Evolutionary conservation across 371 early-diverging fungal genomes (phyloP).

Genomic region (Rozella allomycis): DNA sequence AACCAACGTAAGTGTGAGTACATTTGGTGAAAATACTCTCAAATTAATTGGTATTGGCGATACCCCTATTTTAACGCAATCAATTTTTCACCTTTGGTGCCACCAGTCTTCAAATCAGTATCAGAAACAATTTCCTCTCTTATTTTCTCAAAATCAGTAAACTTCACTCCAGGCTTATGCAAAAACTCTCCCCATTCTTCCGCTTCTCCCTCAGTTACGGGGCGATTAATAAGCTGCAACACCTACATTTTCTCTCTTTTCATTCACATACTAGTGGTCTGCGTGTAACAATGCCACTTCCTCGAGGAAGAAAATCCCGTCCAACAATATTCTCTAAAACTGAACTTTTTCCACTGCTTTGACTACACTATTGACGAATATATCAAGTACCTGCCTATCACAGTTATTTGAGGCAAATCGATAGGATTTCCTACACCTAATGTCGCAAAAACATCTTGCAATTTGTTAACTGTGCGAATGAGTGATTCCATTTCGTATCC

Average conservation of each 20-base stretch:
- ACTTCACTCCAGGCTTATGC: conserved; percentile 78
- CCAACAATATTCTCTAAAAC: conserved; percentile 98
- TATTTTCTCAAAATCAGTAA: conserved; percentile 76
- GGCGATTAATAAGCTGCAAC: conserved; percentile 81
- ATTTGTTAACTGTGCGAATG: conserved; percentile 40
- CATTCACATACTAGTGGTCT: conserved; percentile 51
- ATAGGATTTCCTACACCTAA: conserved; percentile 92
- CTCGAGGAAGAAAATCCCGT: conserved; percentile 81
- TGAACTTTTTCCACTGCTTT: conserved; percentile 93
- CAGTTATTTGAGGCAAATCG: conserved; percentile 74
- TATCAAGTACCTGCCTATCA: conserved; percentile 18
- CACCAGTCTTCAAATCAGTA: conserved; percentile 64
- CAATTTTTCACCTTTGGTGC: conserved; percentile 39
- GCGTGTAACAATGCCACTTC: conserved; percentile 79
- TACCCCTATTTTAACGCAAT: conserved; percentile 26
- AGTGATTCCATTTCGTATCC: conserved; percentile 2
- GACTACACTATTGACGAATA: conserved; percentile 84
- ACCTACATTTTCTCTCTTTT: conserved; percentile 20
- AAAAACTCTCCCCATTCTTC: conserved; percentile 94
- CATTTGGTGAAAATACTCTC: conserved; percentile 68
- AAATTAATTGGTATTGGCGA: conserved; percentile 88
- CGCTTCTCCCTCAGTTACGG: conserved; percentile 28
- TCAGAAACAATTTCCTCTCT: conserved; percentile 78
- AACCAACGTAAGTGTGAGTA: conserved; percentile 86
- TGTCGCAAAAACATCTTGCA: conserved; percentile 90